phyloP scores from a whole-genome alignment of 192 early-diverging fungal species.

The Coemansia sp. region DNA sequence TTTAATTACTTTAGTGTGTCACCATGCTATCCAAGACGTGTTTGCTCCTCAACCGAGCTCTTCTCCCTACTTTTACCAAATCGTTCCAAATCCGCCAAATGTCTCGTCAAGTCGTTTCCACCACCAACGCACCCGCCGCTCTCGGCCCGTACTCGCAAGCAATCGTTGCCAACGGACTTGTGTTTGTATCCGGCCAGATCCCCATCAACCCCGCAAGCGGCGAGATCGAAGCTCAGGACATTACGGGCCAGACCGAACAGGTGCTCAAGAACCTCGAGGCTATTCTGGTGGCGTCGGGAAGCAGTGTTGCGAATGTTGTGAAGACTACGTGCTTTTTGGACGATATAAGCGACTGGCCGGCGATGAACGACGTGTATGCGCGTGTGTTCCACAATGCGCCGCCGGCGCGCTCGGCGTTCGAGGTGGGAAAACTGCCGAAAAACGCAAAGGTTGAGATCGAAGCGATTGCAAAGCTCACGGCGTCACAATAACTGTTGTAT shows the following conservation, averaged over 20 bases:
- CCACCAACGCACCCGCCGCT: constrained; percentile 65
- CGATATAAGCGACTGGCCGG: constrained; percentile 85
- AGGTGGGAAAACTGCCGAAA: constrained; percentile 89
- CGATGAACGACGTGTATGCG: constrained; percentile 88
- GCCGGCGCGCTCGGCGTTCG: constrained; percentile 76
- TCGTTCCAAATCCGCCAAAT: constrained; percentile 20
- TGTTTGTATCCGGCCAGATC: constrained; percentile 80
- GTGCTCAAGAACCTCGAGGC: constrained; percentile 79
- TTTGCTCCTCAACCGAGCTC: background rate
- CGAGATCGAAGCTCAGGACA: constrained; percentile 68
- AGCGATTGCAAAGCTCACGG: constrained; percentile 75
- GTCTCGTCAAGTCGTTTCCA: constrained; percentile 56
- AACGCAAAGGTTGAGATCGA: constrained; percentile 94
- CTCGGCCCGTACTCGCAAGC: constrained; percentile 82
- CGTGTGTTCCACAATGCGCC: constrained; percentile 66
- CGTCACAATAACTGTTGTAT: no score
- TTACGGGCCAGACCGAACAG: constrained; percentile 73
- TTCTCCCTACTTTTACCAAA: no score
- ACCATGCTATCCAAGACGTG: background rate
- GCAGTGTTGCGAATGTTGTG: constrained; percentile 80
- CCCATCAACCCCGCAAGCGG: constrained; percentile 74
- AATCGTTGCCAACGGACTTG: constrained; percentile 77
- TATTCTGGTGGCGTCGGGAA: constrained; percentile 78
- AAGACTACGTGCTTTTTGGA: constrained; percentile 97
- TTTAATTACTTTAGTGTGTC: background rate